Conservation (phyloP, 805 yeast genomes). For the Starmerella stellata region DNA sequence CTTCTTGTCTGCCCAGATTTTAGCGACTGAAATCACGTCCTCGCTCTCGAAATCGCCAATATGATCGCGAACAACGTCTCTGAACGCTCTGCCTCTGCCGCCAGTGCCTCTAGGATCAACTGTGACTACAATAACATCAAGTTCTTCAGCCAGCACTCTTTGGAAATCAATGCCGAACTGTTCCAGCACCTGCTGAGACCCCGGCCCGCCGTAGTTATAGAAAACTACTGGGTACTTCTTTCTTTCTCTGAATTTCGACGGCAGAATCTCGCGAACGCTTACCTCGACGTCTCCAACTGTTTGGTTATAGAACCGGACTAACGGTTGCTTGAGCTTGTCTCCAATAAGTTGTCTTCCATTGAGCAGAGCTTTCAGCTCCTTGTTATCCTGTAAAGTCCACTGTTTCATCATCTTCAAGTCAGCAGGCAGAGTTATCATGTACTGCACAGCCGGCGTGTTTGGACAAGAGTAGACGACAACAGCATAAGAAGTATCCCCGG, state of each 20-base stretch:
- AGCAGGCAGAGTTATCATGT: constrained; percentile 36
- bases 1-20: constrained; percentile 38
- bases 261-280: constrained; percentile 60
- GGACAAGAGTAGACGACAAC: constrained; percentile 65
- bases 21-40: constrained; percentile 79
- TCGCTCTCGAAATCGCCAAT: constrained; percentile 66
- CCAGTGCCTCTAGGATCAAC: constrained; percentile 98
- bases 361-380: constrained; percentile 16
- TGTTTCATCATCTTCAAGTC: constrained; percentile 20
- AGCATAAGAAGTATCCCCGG: constrained; percentile 59
- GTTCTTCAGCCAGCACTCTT: constrained; percentile 55
- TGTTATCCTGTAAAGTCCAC: constrained; percentile 23
- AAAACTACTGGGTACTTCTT: constrained; percentile 70
- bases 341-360: constrained; percentile 27
- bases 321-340: constrained; percentile 26
- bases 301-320: constrained; percentile 31
- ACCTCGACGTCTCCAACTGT: constrained; percentile 25
- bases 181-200: constrained; percentile 63
- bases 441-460: constrained; percentile 52
- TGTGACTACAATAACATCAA: constrained; percentile 73
- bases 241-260: constrained; percentile 43
- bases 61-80: constrained; percentile 62
- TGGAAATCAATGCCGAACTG: constrained; percentile 47
- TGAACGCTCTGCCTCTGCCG: constrained; percentile 57
- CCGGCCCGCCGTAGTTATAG: constrained; percentile 91